Conservation (phyloP, 345 rosid genomes). For the Boechera divaricarpa region DNA sequence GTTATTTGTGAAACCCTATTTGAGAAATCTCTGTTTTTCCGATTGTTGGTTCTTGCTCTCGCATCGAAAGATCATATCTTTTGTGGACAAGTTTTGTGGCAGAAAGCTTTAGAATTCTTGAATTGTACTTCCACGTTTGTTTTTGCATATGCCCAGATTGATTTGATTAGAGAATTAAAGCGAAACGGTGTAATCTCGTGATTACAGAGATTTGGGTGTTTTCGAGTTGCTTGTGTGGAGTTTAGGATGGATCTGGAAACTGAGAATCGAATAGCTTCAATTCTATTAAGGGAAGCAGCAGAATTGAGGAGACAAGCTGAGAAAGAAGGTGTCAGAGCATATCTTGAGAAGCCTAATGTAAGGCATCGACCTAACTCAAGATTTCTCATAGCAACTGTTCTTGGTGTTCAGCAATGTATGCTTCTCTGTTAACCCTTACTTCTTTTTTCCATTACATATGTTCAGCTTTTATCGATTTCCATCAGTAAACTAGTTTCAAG, state of each 20-base stretch:
- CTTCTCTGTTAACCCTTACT: not conserved
- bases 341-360: conserved; percentile 62
- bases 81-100: not conserved
- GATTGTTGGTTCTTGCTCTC: conserved; percentile 8
- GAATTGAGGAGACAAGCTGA: conserved; percentile 73
- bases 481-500: conserved; percentile 11
- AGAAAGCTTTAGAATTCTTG: not conserved
- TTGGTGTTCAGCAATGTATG: conserved; percentile 87
- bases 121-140: not conserved
- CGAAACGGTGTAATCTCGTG: not conserved
- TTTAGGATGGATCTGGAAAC: conserved; percentile 76
- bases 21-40: conserved; percentile 4
- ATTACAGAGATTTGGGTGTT: not conserved
- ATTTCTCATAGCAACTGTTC: conserved; percentile 91
- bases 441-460: not conserved
- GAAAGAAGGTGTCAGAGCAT: conserved; percentile 74
- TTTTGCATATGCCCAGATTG: not conserved
- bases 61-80: conserved; percentile 11
- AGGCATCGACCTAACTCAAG: conserved; percentile 84
- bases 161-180: not conserved
- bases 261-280: conserved; percentile 79
- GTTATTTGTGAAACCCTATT: not conserved
- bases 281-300: conserved; percentile 83
- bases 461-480: not conserved
- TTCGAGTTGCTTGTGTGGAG: conserved; percentile 22